Evolutionary conservation across 83 land plant genomes (phyloP), one percentile per base, ranked within the genome.

Genomic region (Isoetes engelmannii): DNA sequence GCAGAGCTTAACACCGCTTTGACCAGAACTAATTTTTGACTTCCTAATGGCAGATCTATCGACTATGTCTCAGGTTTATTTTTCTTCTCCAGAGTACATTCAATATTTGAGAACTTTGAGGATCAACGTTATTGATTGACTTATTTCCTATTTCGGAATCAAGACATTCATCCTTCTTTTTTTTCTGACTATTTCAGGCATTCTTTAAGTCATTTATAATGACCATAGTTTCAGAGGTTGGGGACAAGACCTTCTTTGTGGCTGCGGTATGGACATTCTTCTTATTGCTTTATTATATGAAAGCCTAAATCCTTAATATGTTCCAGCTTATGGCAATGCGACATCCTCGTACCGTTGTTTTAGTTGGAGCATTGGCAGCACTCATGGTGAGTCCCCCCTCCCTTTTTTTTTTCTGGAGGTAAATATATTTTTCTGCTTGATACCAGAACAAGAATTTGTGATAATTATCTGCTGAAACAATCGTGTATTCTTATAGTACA

Each of bases 161-260:
- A 28, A 0, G 2, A 2, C 0, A 28, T 28, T 28, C 37, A 28
- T 28, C 37, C 37, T 2, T 2, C 37, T 2, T 28, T 28, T 28
- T 28, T 28, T 28, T 28, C 37, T 28, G 37, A 28, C 37, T 28
- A 28, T 28, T 66, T 62, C 74, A 90, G 95, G 95, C 87, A 18
- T 87, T 90, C 46, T 65, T 90, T 58, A 90, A 87, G 77, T 87
- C 95, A 6, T 78, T 84, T 4, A 86, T 87, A 21, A 90, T 90
- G 95, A 87, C 91, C 17, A 77, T 90, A 46, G 83, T 90, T 28
- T 90, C 95, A 15, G 95, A 90, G 82, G 87, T 90, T 68, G 95
- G 95, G 45, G 95, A 90, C 80, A 87, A 87, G 71, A 90, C 95
- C n/a, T 87, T 90, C 76, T 87, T 90, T 72, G 87, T 89, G 8